These are phyloP conservation scores for Leucosporidium scottii DNA, from an alignment of 768 basidiomycete genomes.

Conservation along the genomic window DNA sequence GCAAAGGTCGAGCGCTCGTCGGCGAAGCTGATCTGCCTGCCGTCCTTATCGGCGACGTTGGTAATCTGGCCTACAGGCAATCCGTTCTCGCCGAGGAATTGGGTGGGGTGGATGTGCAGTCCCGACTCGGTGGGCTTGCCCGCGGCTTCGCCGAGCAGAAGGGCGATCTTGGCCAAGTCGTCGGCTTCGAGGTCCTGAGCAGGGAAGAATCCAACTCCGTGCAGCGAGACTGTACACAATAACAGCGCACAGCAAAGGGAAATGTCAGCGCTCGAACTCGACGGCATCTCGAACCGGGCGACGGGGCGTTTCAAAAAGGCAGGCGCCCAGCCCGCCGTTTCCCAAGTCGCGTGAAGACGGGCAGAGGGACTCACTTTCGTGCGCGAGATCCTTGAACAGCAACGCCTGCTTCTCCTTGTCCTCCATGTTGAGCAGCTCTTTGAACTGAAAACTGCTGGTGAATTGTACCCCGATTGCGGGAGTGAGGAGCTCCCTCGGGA, in stretches of 20 bases:
- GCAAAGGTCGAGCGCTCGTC: constrained; percentile 18
- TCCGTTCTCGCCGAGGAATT: constrained; percentile 38
- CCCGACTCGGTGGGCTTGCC: constrained; percentile 39
- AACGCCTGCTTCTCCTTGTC: constrained; percentile 13
- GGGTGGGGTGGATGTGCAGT: constrained; percentile 40
- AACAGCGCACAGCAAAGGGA: background rate
- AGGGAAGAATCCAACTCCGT: constrained; percentile 44
- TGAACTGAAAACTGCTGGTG: constrained; percentile 3
- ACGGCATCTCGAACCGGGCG: no score
- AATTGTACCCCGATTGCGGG: constrained; percentile 28
- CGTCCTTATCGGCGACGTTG: constrained; percentile 23
- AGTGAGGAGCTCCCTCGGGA: constrained; percentile 12
- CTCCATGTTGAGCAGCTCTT: constrained; percentile 17
- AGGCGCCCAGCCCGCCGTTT: no score
- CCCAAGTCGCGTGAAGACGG: no score
- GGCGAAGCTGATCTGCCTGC: constrained; percentile 35
- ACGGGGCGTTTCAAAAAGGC: no score
- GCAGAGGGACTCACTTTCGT: background rate
- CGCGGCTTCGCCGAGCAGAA: constrained; percentile 37
- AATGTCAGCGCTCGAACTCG: no score
- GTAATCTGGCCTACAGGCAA: constrained; percentile 41
- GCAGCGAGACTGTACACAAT: constrained; percentile 37
- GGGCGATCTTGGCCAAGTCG: constrained; percentile 38
- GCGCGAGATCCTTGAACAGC: constrained; percentile 27
- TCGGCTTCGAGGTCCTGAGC: constrained; percentile 40